Conservation (phyloP, 1,139 yeast species). For the Lipomyces yarrowii region DNA sequence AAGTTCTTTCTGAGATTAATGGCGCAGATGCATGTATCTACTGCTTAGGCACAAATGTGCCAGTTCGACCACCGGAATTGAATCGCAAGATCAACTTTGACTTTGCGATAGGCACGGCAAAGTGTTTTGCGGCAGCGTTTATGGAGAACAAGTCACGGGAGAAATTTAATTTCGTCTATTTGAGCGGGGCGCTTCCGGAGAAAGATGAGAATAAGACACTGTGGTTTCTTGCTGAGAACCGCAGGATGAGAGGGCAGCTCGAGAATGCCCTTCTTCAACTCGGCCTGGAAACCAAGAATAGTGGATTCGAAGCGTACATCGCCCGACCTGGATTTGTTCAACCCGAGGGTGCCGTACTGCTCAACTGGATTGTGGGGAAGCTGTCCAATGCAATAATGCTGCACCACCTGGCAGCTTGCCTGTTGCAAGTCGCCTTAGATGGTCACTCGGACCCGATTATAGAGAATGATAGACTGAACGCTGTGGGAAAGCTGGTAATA, state of each 20-base stretch:
- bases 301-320: neutral
- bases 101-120: neutral
- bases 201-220: neutral
- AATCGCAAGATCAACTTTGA: neutral
- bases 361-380: too few species aligned
- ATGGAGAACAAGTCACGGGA: neutral
- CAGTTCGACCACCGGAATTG: neutral
- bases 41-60: neutral
- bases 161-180: neutral
- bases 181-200: neutral
- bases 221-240: neutral
- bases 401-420: too few species aligned
- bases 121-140: neutral
- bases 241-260: neutral
- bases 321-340: neutral
- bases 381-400: too few species aligned
- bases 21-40: neutral
- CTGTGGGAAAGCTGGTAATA: too few species aligned
- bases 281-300: neutral
- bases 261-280: neutral
- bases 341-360: too few species aligned
- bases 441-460: too few species aligned
- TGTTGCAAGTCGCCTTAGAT: too few species aligned
- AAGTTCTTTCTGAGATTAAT: neutral
- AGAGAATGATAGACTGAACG: too few species aligned